Conservation (phyloP, 2,329 filamentous ascomycete species). For the Fusarium pseudograminearum region DNA sequence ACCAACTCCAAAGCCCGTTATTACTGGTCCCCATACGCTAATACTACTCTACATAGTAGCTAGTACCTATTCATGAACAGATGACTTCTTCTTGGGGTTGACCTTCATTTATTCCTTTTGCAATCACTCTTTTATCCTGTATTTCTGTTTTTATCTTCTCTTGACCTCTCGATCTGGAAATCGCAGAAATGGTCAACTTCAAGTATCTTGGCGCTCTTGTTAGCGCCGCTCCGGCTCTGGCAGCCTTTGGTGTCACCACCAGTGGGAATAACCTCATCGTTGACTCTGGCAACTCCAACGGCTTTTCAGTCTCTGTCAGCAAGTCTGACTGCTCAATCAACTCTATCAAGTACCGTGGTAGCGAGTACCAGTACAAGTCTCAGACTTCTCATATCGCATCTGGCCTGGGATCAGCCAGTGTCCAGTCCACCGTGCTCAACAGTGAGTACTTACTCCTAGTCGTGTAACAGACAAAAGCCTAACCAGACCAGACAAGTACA, state of each 20-base stretch:
- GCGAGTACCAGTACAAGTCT: constrained; percentile 67
- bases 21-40: background rate
- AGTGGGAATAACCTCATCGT: constrained; percentile 59
- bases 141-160: background rate
- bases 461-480: background rate
- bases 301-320: constrained; percentile 64
- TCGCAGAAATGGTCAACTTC: constrained; percentile 41
- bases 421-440: constrained; percentile 59
- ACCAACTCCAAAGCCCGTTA: background rate
- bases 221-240: constrained; percentile 49
- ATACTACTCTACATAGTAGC: background rate
- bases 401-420: constrained; percentile 63
- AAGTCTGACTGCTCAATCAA: constrained; percentile 71
- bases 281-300: constrained; percentile 61
- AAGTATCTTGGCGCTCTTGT: constrained; percentile 47
- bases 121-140: background rate
- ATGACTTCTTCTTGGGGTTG: background rate
- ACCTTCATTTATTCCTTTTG: background rate
- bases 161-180: constrained; percentile 28
- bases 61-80: background rate
- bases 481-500: constrained; percentile 55
- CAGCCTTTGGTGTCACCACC: constrained; percentile 59
- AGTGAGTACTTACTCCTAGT: constrained; percentile 33
- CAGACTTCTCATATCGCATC: constrained; percentile 57
- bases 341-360: constrained; percentile 70